These are phyloP conservation scores for Fusarium musae DNA, from an alignment of 2,329 filamentous ascomycete genomes.

Conservation along the genomic window DNA sequence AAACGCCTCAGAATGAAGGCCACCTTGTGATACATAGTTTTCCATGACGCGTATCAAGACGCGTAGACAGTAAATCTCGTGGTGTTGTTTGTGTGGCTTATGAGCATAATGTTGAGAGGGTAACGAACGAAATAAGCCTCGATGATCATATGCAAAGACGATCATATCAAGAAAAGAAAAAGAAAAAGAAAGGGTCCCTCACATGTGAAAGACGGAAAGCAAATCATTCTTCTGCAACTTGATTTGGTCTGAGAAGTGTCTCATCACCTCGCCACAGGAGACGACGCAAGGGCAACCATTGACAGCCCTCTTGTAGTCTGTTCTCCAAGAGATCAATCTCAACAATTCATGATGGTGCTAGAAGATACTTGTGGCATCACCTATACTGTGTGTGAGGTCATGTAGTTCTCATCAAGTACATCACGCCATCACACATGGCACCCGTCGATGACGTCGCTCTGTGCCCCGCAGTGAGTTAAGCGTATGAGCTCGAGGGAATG, in stretches of 20 bases:
- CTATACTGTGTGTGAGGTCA: rapidly evolving
- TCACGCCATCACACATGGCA: slow-evolving; percentile 34
- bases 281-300: slow-evolving; percentile 30
- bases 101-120: slow-evolving; percentile 5
- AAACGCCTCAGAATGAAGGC: not conserved
- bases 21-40: not conserved
- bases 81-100: slow-evolving; percentile 8
- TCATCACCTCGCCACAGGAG: slow-evolving; percentile 30
- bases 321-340: slow-evolving; percentile 19
- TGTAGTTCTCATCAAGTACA: slow-evolving; percentile 29
- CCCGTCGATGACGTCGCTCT: slow-evolving; percentile 44
- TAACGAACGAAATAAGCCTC: slow-evolving; percentile 1
- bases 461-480: slow-evolving; percentile 41
- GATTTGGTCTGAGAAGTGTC: slow-evolving; percentile 34
- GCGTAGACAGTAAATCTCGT: slow-evolving; percentile 20
- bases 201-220: slow-evolving; percentile 23
- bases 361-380: slow-evolving; percentile 1
- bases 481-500: not conserved
- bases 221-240: slow-evolving; percentile 19
- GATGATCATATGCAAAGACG: slow-evolving; percentile 19
- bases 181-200: slow-evolving; percentile 29
- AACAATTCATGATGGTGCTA: not conserved
- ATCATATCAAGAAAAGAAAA: not conserved
- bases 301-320: slow-evolving; percentile 28
- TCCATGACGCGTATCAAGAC: slow-evolving; percentile 25